Evolutionary conservation across 768 basidiomycete species (phyloP).

Genomic region (Suillus spraguei): DNA sequence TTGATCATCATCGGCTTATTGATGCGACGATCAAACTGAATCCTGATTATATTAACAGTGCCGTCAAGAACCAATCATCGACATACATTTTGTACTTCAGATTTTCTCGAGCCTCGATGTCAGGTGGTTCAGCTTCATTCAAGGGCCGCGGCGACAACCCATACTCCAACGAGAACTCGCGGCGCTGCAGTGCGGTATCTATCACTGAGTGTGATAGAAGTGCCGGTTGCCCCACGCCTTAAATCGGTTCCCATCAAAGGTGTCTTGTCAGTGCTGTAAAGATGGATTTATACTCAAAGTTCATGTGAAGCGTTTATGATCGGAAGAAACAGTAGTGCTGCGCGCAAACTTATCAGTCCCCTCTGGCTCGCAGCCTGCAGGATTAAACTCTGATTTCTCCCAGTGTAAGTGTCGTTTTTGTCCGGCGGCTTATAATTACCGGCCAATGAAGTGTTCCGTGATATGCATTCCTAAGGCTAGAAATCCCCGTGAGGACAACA

Average conservation of each 20-base stretch:
- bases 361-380: neutral
- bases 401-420: too few relatives aligned
- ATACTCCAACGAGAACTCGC: too few relatives aligned
- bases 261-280: neutral
- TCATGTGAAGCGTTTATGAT: neutral
- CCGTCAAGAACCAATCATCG: neutral
- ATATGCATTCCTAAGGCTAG: neutral
- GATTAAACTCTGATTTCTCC: neutral
- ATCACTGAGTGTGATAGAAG: neutral
- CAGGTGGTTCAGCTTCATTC: too few relatives aligned
- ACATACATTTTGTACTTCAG: too few relatives aligned
- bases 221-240: neutral
- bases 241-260: neutral
- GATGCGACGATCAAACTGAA: neutral
- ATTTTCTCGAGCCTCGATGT: too few relatives aligned
- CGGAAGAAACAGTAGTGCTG: neutral
- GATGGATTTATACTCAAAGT: neutral
- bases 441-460: neutral
- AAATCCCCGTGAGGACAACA: neutral
- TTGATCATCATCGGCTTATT: conserved; percentile 1
- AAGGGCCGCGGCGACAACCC: too few relatives aligned
- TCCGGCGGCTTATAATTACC: neutral
- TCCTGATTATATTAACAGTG: neutral
- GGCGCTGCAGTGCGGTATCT: too few relatives aligned
- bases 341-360: neutral